These are phyloP conservation scores for Brassica juncea DNA, from an alignment of 345 rosid genomes.

Conservation along the genomic window DNA sequence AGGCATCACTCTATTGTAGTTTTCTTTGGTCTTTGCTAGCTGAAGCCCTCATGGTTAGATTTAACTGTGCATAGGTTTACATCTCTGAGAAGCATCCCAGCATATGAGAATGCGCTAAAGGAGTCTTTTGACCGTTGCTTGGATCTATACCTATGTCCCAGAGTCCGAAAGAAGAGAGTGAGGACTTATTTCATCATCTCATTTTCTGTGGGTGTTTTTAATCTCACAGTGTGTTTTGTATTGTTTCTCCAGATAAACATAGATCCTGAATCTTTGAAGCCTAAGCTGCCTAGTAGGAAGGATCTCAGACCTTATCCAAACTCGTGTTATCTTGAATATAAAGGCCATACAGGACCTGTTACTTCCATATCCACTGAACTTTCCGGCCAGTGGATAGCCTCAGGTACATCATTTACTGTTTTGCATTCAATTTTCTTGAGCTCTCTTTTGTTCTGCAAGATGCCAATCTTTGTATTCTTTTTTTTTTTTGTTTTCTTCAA, in stretches of 20 bases:
- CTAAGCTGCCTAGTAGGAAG: slow-evolving; percentile 82
- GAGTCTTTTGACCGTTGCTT: slow-evolving; percentile 94
- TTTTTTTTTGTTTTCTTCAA: neutral
- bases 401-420: slow-evolving; percentile 51
- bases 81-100: slow-evolving; percentile 76
- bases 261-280: slow-evolving; percentile 89
- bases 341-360: slow-evolving; percentile 85
- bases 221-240: slow-evolving; percentile 9
- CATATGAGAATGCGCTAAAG: slow-evolving; percentile 79
- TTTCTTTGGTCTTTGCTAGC: slow-evolving; percentile 4
- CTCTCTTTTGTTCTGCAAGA: slow-evolving; percentile 5
- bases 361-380: slow-evolving; percentile 66
- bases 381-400: slow-evolving; percentile 94
- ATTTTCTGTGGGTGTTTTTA: neutral
- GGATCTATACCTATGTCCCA: slow-evolving; percentile 94
- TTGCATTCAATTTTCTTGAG: neutral
- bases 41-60: slow-evolving; percentile 21
- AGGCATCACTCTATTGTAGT: neutral
- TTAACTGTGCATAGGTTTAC: slow-evolving; percentile 55
- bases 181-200: slow-evolving; percentile 35
- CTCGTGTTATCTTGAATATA: slow-evolving; percentile 81
- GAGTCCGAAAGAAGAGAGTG: slow-evolving; percentile 94
- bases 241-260: slow-evolving; percentile 68
- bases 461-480: neutral
- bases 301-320: slow-evolving; percentile 91